Evolutionary conservation across 2,329 filamentous ascomycete genomes (phyloP), one percentile per base, ranked within the genome.

Genomic region (Colletotrichum horii): DNA sequence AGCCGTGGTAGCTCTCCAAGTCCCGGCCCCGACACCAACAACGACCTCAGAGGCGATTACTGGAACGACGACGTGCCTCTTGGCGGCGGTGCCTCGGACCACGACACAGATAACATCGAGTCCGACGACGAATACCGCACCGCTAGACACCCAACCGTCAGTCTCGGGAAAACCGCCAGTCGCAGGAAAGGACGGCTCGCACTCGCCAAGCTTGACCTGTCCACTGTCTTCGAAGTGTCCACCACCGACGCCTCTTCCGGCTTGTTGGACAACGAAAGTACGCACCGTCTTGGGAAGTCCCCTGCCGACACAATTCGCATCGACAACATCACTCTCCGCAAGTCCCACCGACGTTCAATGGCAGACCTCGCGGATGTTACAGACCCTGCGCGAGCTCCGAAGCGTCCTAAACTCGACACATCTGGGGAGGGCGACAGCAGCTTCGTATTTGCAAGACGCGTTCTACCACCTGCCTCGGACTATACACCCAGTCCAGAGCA

Each of bases 1-100:
- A 14, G 55, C 55, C 24, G 14, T 28, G 55, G 11, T 58, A 19
- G 28, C 8, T 58, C 55, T 8, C 7, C 24, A 28, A 58, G 55
- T 5, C 0, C 24, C 22, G 12, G 9, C 2, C 14, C 24, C 0
- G 9, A 56, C 22, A 26, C 3, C 24, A 58, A 28, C 28, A 8
- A 58, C 24, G 1, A 26, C 55, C 24, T 19, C 12, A 24, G 28
- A 58, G 55, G 28, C 14, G 1, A 28, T 26, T 56, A 56, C 7
- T 24, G 24, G 0, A 1, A 58, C 55, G 55, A 58, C 55, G 55
- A 58, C 14, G 28, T 58, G 22, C 0, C 14, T 1, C 0, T 4
- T 28, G 12, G 1, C 1, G 24, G 24, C 8, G 22, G 2, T 26
- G 3, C 12, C 16, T 48, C 2, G 1, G 55, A 3, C 22, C 55